Evolutionary conservation across 2,329 filamentous ascomycete genomes (phyloP).

Genomic region (Conoideocrella luteorostrata): DNA sequence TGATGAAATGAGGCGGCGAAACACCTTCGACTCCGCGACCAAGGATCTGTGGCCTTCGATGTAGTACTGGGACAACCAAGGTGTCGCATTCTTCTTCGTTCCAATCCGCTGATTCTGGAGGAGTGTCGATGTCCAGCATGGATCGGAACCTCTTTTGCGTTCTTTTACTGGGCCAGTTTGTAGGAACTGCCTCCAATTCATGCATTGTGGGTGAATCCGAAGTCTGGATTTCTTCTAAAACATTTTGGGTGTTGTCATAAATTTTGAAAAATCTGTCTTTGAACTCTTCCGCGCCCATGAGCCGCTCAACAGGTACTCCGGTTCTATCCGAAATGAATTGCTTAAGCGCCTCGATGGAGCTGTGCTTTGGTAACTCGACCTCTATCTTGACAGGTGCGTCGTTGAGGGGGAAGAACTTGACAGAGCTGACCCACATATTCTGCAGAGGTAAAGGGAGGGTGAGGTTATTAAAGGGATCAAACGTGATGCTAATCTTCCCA

Average conservation of each 20-base stretch:
- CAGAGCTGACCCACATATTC: constrained; percentile 67
- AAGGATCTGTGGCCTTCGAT: constrained; percentile 40
- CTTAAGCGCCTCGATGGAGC: constrained; percentile 62
- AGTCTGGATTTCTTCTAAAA: constrained; percentile 64
- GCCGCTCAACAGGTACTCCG: constrained; percentile 54
- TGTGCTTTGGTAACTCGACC: constrained; percentile 75
- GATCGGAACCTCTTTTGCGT: constrained; percentile 41
- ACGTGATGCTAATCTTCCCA: constrained; percentile 94
- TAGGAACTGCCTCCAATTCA: constrained; percentile 73
- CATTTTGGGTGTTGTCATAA: constrained; percentile 61
- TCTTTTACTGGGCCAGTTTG: constrained; percentile 62
- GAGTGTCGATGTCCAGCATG: constrained; percentile 42
- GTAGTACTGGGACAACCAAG: constrained; percentile 65
- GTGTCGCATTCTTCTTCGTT: constrained; percentile 57
- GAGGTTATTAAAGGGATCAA: constrained; percentile 93
- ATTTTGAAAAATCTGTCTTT: constrained; percentile 80
- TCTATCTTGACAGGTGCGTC: constrained; percentile 64
- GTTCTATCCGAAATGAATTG: constrained; percentile 62
- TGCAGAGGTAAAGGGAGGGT: constrained; percentile 86
- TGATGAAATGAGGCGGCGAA: constrained; percentile 61
- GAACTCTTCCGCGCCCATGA: constrained; percentile 82
- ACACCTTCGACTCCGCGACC: constrained; percentile 23
- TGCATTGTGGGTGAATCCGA: constrained; percentile 64
- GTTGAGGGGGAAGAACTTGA: constrained; percentile 73
- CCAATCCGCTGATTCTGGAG: constrained; percentile 42